Evolutionary conservation across 1,284 basidiomycete species (phyloP), one percentile per base, ranked within the genome.

Genomic region (Malassezia restricta): DNA sequence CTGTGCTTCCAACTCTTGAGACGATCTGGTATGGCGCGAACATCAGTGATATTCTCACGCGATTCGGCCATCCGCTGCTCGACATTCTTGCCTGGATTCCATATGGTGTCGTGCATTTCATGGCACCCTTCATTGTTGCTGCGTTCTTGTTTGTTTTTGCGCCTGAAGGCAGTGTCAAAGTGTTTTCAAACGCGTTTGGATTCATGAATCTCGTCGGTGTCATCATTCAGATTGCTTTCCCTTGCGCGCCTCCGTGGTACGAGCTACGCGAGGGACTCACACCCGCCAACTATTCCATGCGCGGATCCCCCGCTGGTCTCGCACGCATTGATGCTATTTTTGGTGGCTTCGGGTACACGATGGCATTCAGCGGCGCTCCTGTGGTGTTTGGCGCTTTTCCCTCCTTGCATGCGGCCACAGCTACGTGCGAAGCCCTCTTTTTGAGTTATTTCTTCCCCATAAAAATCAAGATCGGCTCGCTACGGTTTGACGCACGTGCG

Each of bases 381-480:
- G 80, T 98, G 61, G 85, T 94, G 7, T 98, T 98, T 68, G 92
- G 94, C 28, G 92, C 92, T 1, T 96, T 96, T 75, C 94, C 94
- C 0, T 87, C 85, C 5, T 79, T 98, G 28, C 94, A 98, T 72
- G 83, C 90, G 0, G 91, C 82, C 5, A 85, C 82, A 68, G 88
- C 87, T 0, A 95, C 92, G 6, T 82, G 95, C 65, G 87, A 89
- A 65, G 91, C 91, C 0, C 79, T 98, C 38, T 92, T 94, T 78
- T 76, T 94, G 58, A 83, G 85, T 30, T 90, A 98, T 76, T 96
- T 96, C 76, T 98, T 96, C 81, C 87, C 88, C 0, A 17, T 65
- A 20, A 49, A 49, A 15, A 39, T 71, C 50, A 54, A 45, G 39
- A 40, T 70, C 24, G 63, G 62, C 12, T 40, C 59, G 12, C 17